Evolutionary conservation across 1,139 yeast species (phyloP), one percentile per base, ranked within the genome.

Genomic region (Hansenula lynferdii): DNA sequence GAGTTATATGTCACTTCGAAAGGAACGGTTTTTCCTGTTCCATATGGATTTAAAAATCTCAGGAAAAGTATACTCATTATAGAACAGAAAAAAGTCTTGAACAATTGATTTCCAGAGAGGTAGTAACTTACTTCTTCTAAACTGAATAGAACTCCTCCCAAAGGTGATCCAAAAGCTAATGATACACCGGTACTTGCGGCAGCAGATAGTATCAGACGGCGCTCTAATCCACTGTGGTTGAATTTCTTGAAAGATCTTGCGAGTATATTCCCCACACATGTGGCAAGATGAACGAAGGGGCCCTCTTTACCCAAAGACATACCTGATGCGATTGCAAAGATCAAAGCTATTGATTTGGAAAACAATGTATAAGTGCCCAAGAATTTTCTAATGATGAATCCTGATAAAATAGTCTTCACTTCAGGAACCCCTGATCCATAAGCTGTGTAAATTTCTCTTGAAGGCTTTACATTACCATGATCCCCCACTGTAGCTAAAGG

Each of bases 391-490:
- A 75, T 74, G 34, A 74, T 73, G 49, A 75, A 75, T 1, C 81
- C 81, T 1, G 79, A 72, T 20, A 75, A 57, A 21, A 75, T 75
- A 0, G 80, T 75, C 45, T 63, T 62, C 17, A 77, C 82, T 55
- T 77, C 83, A 1, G 83, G 81, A 1, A 77, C 83, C 4, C 84
- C 84, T n/a, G 80, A 73, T 1, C 84, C 83, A 28, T 71, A 69
- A 0, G 80, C 82, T 3, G 80, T 67, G 49, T 76, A 77, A 53
- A 75, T 65, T 4, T 61, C 58, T 36, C 65, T 56, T 22, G 58
- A 16, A 5, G 24, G 26, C 5, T 12, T 12, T 20, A 21, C 15
- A 24, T 17, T 26, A 24, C 18, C 15, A 7, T 15, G 19, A 15
- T 35, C 33, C 16, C 42, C 35, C 7, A 29, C 19, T 4, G 36